Evolutionary conservation across 768 basidiomycete species (phyloP).

Genomic region (Lentinus brumalis): DNA sequence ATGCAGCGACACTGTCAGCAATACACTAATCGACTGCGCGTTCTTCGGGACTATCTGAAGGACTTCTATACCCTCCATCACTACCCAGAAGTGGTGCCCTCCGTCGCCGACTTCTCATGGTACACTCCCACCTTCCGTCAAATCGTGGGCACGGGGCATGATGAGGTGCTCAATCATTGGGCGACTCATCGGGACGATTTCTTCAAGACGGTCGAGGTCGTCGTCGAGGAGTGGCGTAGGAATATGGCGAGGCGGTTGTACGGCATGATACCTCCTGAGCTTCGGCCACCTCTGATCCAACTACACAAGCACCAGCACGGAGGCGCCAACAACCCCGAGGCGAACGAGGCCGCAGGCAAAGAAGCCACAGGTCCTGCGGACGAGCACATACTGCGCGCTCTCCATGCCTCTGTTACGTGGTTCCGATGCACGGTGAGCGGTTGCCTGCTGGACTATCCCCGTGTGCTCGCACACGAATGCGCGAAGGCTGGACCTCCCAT

Average conservation of each 20-base stretch:
- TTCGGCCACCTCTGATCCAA: too few relatives aligned
- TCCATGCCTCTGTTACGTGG: not conserved
- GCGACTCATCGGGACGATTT: too few relatives aligned
- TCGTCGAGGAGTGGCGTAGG: too few relatives aligned
- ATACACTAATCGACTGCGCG: not conserved
- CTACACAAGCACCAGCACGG: too few relatives aligned
- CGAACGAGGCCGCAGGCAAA: too few relatives aligned
- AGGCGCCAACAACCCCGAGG: too few relatives aligned
- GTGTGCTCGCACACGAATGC: conserved; percentile 2
- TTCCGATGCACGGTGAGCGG: not conserved
- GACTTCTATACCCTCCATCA: not conserved
- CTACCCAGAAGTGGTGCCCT: not conserved
- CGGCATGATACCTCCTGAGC: too few relatives aligned
- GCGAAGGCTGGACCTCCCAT: not conserved
- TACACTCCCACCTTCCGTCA: not conserved
- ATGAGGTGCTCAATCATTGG: too few relatives aligned
- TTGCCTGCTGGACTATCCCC: not conserved
- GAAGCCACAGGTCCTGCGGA: too few relatives aligned
- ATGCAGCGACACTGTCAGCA: too few relatives aligned
- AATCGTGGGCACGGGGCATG: not conserved
- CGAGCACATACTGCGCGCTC: not conserved
- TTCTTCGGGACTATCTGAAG: not conserved
- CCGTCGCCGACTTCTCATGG: conserved; percentile 1
- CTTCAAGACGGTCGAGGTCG: too few relatives aligned
- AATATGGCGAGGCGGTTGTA: too few relatives aligned